Evolutionary conservation across 1,284 basidiomycete species (phyloP).

Genomic region (Lentinula novae-zelandiae): DNA sequence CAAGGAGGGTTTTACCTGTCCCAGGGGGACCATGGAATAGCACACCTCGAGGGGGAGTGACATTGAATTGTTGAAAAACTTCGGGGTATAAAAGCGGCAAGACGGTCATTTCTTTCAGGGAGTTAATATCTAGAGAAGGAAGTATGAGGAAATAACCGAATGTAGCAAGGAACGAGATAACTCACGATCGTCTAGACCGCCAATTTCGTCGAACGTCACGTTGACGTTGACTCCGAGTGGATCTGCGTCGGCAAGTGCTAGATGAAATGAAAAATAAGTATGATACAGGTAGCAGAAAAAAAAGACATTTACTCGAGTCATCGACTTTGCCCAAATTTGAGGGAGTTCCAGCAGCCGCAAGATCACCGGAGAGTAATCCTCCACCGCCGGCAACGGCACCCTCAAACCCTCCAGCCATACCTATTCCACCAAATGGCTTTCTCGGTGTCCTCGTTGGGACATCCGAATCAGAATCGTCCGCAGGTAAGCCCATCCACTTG

Average conservation of each 20-base stretch:
- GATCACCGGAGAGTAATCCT: slow-evolving; percentile 55
- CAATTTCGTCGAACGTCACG: slow-evolving; percentile 97
- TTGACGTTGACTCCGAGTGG: slow-evolving; percentile 93
- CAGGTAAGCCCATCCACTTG: slow-evolving; percentile 68
- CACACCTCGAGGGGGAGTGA: slow-evolving; percentile 95
- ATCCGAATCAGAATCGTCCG: slow-evolving; percentile 78
- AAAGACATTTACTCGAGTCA: slow-evolving; percentile 52
- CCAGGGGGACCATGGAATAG: slow-evolving; percentile 97
- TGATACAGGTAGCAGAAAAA: slow-evolving; percentile 7
- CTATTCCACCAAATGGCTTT: slow-evolving; percentile 55
- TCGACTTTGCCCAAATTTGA: slow-evolving; percentile 82
- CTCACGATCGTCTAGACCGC: slow-evolving; percentile 91
- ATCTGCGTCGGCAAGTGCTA: slow-evolving; percentile 93
- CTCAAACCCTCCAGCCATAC: slow-evolving; percentile 47
- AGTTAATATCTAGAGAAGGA: slow-evolving; percentile 76
- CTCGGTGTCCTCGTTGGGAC: slow-evolving; percentile 59
- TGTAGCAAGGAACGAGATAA: slow-evolving; percentile 16
- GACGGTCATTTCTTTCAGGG: slow-evolving; percentile 98
- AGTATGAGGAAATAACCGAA: slow-evolving; percentile 5
- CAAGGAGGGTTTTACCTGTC: slow-evolving; percentile 91
- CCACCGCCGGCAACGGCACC: slow-evolving; percentile 42
- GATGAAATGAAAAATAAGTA: slow-evolving; percentile 18
- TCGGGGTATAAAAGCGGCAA: slow-evolving; percentile 96
- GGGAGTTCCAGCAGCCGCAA: slow-evolving; percentile 66
- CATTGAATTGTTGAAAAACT: slow-evolving; percentile 92